Conservation (phyloP, 1,284 basidiomycete genomes). For the Cutaneotrichosporon spelunceum region DNA sequence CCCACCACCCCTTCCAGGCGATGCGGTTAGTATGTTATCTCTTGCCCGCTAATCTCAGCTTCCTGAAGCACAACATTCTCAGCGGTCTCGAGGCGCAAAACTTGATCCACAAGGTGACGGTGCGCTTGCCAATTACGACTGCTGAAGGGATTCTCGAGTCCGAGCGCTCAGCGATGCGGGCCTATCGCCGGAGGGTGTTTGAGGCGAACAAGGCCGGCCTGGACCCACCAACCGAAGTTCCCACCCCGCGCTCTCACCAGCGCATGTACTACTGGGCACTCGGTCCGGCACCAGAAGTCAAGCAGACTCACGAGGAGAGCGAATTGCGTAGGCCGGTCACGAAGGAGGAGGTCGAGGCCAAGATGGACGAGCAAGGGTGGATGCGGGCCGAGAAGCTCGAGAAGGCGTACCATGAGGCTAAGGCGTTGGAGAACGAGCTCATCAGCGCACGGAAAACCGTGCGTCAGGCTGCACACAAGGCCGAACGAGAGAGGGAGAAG, state of each 20-base stretch:
- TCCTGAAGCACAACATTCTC: conserved; percentile 31
- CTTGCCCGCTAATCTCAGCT: conserved; percentile 18
- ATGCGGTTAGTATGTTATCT: conserved; percentile 21
- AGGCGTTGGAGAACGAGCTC: conserved; percentile 21
- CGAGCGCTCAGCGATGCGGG: not conserved
- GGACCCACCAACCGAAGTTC: conserved; percentile 17
- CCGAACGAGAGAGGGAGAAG: conserved; percentile 17
- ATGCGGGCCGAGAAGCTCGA: conserved; percentile 22
- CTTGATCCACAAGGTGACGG: conserved; percentile 26
- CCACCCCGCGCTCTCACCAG: conserved; percentile 18
- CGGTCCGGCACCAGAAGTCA: conserved; percentile 14
- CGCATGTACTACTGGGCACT: conserved; percentile 27
- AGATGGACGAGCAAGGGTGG: conserved; percentile 16
- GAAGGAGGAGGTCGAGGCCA: conserved; percentile 9
- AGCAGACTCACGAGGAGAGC: not conserved
- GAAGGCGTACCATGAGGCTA: conserved; percentile 19
- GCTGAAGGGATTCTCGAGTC: conserved; percentile 28
- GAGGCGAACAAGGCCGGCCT: conserved; percentile 10
- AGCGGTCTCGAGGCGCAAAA: conserved; percentile 26
- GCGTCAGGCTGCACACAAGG: conserved; percentile 17
- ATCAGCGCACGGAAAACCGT: conserved; percentile 21
- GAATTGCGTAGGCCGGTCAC: not conserved
- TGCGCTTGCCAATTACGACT: conserved; percentile 23
- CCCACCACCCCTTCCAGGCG: conserved; percentile 33
- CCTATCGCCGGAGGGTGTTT: conserved; percentile 11